Conservation (phyloP, 495 filamentous ascomycete genomes). For the Neurospora sp. region DNA sequence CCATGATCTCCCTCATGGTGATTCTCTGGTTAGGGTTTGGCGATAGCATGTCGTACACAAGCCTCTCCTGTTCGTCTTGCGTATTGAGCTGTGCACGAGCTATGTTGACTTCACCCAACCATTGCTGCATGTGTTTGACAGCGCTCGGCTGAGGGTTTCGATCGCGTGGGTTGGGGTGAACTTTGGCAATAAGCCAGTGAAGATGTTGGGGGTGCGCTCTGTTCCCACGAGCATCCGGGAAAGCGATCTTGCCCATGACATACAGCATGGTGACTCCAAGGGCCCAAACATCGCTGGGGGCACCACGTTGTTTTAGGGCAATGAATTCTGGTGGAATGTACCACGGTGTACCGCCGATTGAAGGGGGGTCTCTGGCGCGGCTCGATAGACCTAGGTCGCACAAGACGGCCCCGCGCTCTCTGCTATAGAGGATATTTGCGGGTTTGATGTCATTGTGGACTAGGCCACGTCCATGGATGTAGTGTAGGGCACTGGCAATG, state of each 20-base stretch:
- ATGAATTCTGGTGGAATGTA: conserved; percentile 43
- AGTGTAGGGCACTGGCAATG: conserved; percentile 33
- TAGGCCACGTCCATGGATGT: conserved; percentile 33
- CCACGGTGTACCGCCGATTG: conserved; percentile 38
- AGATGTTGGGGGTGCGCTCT: conserved; percentile 31
- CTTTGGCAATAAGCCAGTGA: conserved; percentile 36
- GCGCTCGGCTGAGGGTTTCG: conserved; percentile 26
- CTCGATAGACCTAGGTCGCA: conserved; percentile 40
- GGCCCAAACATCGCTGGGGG: conserved; percentile 39
- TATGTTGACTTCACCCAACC: conserved; percentile 33
- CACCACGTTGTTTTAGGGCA: conserved; percentile 32
- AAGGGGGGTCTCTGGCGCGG: conserved; percentile 23
- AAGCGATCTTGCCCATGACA: conserved; percentile 33
- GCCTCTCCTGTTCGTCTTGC: conserved; percentile 29
- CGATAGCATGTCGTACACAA: conserved; percentile 35
- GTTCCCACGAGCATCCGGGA: conserved; percentile 34
- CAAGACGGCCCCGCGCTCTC: conserved; percentile 38
- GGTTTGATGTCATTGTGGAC: conserved; percentile 45
- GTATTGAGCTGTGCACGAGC: conserved; percentile 25
- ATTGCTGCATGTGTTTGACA: conserved; percentile 33
- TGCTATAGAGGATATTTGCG: conserved; percentile 42
- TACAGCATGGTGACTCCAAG: conserved; percentile 42
- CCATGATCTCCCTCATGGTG: conserved; percentile 29
- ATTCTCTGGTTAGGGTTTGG: conserved; percentile 33
- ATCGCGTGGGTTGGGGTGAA: conserved; percentile 15